These are phyloP conservation scores for Phaeosphaeria sp. DNA, from an alignment of 2,329 filamentous ascomycete species.

Conservation along the genomic window DNA sequence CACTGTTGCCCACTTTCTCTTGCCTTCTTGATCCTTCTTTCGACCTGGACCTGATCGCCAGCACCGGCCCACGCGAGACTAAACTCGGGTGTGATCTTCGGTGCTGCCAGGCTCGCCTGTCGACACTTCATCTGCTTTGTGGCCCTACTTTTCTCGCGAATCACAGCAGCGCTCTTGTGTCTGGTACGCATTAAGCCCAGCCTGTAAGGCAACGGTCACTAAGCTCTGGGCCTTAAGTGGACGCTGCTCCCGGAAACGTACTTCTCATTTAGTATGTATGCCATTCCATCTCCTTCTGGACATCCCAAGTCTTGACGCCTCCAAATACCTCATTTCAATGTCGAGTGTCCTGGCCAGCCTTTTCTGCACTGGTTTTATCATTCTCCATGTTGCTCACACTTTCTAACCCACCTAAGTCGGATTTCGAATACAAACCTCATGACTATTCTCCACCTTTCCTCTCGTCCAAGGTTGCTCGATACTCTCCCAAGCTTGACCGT, in stretches of 20 bases:
- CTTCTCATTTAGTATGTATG: constrained; percentile 48
- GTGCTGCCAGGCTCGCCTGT: constrained; percentile 39
- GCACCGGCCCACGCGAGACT: constrained; percentile 43
- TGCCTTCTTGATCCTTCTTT: constrained; percentile 31
- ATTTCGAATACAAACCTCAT: constrained; percentile 58
- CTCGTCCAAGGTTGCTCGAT: constrained; percentile 47
- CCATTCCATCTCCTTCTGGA: constrained; percentile 43
- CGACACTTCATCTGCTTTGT: constrained; percentile 33
- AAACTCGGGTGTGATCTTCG: constrained; percentile 45
- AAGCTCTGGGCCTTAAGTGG: constrained; percentile 44
- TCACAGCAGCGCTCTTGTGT: constrained; percentile 39
- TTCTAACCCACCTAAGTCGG: constrained; percentile 55
- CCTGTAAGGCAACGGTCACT: constrained; percentile 39
- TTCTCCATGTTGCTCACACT: constrained; percentile 59
- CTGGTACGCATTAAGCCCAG: constrained; percentile 44
- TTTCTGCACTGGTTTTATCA: constrained; percentile 21
- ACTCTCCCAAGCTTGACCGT: constrained; percentile 50
- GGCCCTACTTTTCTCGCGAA: constrained; percentile 44
- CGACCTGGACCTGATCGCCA: constrained; percentile 42
- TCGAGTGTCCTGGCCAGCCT: constrained; percentile 30
- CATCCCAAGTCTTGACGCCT: constrained; percentile 32
- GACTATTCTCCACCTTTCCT: constrained; percentile 54
- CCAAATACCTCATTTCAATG: constrained; percentile 44
- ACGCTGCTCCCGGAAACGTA: constrained; percentile 43
- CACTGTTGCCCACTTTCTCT: constrained; percentile 37